phyloP scores from a whole-genome alignment of 1,284 basidiomycete species.

The Cutaneotrichosporon spelunceum region DNA sequence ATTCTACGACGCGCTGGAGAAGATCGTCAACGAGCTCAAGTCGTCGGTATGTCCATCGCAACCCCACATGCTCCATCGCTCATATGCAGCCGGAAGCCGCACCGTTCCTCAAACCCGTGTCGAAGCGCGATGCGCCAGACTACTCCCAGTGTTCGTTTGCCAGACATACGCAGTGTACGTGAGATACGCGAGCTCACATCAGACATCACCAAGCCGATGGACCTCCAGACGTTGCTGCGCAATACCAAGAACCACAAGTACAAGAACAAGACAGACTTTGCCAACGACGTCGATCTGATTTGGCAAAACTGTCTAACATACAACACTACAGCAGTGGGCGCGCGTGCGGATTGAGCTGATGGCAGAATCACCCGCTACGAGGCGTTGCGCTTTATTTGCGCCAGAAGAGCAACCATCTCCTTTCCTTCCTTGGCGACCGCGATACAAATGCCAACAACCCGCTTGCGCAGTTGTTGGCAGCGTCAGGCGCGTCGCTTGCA shows the following conservation, averaged over 20 bases:
- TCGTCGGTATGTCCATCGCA: constrained; percentile 60
- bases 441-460: constrained; percentile 60
- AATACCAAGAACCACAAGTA: constrained; percentile 88
- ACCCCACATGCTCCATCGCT: constrained; percentile 1
- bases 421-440: constrained; percentile 83
- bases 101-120: constrained; percentile 83
- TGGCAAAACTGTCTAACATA: constrained; percentile 95
- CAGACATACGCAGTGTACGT: constrained; percentile 3
- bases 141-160: constrained; percentile 70
- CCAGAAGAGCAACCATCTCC: constrained; percentile 72
- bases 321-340: constrained; percentile 78
- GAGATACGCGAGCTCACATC: constrained; percentile 6
- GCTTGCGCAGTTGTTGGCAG: constrained; percentile 29
- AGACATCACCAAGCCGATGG: constrained; percentile 92
- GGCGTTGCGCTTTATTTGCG: constrained; percentile 69
- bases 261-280: constrained; percentile 91
- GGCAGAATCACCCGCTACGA: constrained; percentile 71
- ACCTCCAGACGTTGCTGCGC: constrained; percentile 84
- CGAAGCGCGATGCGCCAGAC: constrained; percentile 79
- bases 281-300: constrained; percentile 88
- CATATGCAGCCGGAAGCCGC: constrained; percentile 69
- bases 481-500: constrained; percentile 16
- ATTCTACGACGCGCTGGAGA: constrained; percentile 87
- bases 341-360: constrained; percentile 12
- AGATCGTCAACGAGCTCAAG: constrained; percentile 75